Percentiles rank a stretch among this genome's conserved stretches.
These are phyloP conservation scores for Phytophthora agathidicida DNA, from an alignment of 352 stramenopile genomes.

Conservation along the genomic window DNA sequence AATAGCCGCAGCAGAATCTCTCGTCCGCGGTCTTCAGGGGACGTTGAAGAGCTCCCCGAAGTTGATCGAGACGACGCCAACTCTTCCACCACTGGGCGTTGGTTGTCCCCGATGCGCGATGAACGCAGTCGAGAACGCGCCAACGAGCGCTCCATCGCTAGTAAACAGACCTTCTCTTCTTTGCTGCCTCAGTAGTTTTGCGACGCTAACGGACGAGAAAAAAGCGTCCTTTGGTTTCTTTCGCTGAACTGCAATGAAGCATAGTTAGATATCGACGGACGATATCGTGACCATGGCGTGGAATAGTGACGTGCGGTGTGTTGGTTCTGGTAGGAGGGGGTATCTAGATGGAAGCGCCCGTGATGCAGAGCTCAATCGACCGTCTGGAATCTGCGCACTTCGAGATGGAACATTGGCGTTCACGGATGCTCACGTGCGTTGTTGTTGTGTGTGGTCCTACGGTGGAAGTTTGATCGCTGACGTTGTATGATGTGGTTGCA, in stretches of 20 bases:
- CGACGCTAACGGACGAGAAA: constrained; percentile 11
- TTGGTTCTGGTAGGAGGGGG: constrained; percentile 34
- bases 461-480: too few species aligned
- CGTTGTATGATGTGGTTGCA: constrained; percentile 11
- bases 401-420: constrained; percentile 34
- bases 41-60: constrained; percentile 9
- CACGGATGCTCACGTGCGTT: constrained; percentile 43
- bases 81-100: constrained; percentile 13
- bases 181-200: constrained; percentile 23
- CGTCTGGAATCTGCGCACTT: constrained; percentile 41
- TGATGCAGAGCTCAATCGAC: constrained; percentile 41
- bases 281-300: background rate
- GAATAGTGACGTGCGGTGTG: background rate
- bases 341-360: constrained; percentile 34
- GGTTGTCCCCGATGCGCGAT: constrained; percentile 23
- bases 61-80: background rate
- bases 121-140: constrained; percentile 21
- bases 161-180: background rate
- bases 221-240: constrained; percentile 13
- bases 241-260: background rate
- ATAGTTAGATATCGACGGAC: too few species aligned
- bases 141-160: constrained; percentile 28
- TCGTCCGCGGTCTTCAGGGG: constrained; percentile 27
- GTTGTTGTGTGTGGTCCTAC: background rate
- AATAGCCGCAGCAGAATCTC: constrained; percentile 54